A percentile compares a stretch with the other conserved stretches of the same genome.
phyloP scores from a whole-genome alignment of 805 yeast genomes.

The Groenewaldozyma tartarivorans region DNA sequence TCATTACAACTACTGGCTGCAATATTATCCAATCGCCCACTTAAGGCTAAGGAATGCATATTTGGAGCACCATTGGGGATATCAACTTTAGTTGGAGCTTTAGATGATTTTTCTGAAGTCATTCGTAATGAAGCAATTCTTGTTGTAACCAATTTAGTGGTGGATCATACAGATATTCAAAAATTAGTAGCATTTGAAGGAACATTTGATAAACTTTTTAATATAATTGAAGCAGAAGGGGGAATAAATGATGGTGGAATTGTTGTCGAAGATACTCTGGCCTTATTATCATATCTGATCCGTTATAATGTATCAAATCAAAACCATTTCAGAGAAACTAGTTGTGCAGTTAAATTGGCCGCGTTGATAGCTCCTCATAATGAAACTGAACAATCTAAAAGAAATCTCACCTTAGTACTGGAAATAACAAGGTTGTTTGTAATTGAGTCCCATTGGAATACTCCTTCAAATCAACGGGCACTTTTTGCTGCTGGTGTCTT shows the following conservation, averaged over 20 bases:
- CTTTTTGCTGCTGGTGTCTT: slow-evolving; percentile 55
- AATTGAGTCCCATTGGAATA: slow-evolving; percentile 58
- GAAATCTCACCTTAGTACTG: slow-evolving; percentile 55
- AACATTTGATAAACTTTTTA: slow-evolving; percentile 72
- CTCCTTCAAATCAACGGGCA: slow-evolving; percentile 49
- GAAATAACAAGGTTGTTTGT: slow-evolving; percentile 70
- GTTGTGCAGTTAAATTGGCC: slow-evolving; percentile 59
- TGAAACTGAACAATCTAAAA: slow-evolving; percentile 48
- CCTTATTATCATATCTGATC: slow-evolving; percentile 61
- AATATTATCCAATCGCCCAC: slow-evolving; percentile 64
- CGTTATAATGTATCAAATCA: slow-evolving; percentile 86
- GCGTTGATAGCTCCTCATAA: slow-evolving; percentile 38
- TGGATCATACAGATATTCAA: slow-evolving; percentile 77
- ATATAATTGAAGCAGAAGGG: slow-evolving; percentile 78
- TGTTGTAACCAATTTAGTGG: slow-evolving; percentile 72
- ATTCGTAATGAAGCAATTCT: slow-evolving; percentile 77
- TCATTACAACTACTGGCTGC: slow-evolving; percentile 81
- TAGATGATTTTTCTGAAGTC: slow-evolving; percentile 68
- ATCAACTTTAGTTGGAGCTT: slow-evolving; percentile 54
- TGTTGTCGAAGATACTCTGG: slow-evolving; percentile 83
- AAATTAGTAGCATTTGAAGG: slow-evolving; percentile 92
- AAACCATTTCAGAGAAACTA: slow-evolving; percentile 76
- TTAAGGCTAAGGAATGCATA: slow-evolving; percentile 62
- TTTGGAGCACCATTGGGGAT: slow-evolving; percentile 70
- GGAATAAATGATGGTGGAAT: slow-evolving; percentile 62